Percentiles rank a stretch among this genome's conserved stretches.
These are phyloP conservation scores for Penicillium sp. DNA, from an alignment of 2,329 filamentous ascomycete species.

Conservation along the genomic window DNA sequence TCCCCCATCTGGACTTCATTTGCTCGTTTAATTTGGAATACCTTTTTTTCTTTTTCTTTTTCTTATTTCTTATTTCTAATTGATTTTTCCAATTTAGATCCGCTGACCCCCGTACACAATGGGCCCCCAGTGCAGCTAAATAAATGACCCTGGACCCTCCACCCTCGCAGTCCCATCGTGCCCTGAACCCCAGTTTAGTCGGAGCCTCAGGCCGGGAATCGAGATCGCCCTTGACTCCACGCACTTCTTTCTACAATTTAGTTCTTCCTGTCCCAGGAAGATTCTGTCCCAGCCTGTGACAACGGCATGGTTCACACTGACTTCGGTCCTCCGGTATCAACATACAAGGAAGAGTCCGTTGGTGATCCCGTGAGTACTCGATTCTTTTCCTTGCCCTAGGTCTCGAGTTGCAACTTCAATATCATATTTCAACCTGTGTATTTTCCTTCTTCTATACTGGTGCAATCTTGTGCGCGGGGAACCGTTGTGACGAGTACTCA, in stretches of 20 bases:
- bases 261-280: constrained; percentile 1
- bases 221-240: constrained; percentile 17
- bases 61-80: constrained; percentile 9
- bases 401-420: constrained; percentile 11
- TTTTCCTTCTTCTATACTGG: neutral
- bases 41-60: constrained; percentile 12
- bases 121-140: constrained; percentile 34
- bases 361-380: constrained; percentile 46
- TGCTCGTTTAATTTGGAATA: neutral
- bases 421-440: constrained; percentile 20
- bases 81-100: constrained; percentile 3
- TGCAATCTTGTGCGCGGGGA: neutral
- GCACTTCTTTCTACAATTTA: constrained; percentile 12
- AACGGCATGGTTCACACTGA: constrained; percentile 43
- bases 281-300: constrained; percentile 23
- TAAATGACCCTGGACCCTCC: constrained; percentile 40
- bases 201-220: constrained; percentile 21
- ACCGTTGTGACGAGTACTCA: neutral
- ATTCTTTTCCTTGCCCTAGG: constrained; percentile 9
- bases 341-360: constrained; percentile 47
- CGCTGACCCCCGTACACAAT: constrained; percentile 8
- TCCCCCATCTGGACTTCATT: constrained; percentile 7
- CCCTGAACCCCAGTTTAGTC: constrained; percentile 24
- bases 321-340: constrained; percentile 35
- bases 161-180: constrained; percentile 24